phyloP scores from a whole-genome alignment of 2,329 filamentous ascomycete species.

The Pseudogymnoascus sp. region DNA sequence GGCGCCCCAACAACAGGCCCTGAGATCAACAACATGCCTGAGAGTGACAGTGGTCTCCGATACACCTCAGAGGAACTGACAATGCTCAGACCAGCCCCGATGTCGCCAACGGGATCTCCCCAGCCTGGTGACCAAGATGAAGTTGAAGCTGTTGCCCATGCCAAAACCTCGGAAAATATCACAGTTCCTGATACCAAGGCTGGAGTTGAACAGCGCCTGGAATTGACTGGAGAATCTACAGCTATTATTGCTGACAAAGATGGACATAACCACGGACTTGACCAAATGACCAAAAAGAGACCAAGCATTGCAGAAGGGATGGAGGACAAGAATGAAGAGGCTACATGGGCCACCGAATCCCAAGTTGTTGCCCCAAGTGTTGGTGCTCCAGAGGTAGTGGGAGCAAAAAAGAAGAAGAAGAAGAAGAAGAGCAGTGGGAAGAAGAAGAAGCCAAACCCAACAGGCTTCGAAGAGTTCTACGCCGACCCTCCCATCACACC shows the following conservation, averaged over 20 bases:
- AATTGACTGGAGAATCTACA: neutral
- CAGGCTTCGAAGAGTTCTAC: slow-evolving; percentile 74
- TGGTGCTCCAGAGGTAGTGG: neutral
- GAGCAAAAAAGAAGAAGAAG: slow-evolving; percentile 32
- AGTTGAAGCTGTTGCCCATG: neutral
- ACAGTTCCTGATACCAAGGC: neutral
- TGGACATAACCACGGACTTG: neutral
- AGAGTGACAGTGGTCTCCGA: slow-evolving; percentile 11
- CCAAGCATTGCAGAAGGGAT: neutral
- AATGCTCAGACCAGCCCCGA: slow-evolving; percentile 7
- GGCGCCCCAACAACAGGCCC: neutral
- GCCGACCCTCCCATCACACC: slow-evolving; percentile 74
- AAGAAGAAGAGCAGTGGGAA: slow-evolving; percentile 35
- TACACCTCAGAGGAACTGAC: slow-evolving; percentile 23
- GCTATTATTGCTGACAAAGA: neutral
- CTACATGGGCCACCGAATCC: neutral
- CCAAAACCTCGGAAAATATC: neutral
- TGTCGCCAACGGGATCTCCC: neutral
- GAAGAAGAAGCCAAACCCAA: slow-evolving; percentile 33
- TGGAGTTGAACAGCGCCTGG: neutral
- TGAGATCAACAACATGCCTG: neutral
- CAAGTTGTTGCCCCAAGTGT: neutral
- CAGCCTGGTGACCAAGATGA: neutral
- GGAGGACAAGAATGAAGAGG: neutral
- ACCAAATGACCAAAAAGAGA: neutral